These are phyloP conservation scores for Fusarium nygamai DNA, from an alignment of 2,329 filamentous ascomycete genomes.

Conservation along the genomic window DNA sequence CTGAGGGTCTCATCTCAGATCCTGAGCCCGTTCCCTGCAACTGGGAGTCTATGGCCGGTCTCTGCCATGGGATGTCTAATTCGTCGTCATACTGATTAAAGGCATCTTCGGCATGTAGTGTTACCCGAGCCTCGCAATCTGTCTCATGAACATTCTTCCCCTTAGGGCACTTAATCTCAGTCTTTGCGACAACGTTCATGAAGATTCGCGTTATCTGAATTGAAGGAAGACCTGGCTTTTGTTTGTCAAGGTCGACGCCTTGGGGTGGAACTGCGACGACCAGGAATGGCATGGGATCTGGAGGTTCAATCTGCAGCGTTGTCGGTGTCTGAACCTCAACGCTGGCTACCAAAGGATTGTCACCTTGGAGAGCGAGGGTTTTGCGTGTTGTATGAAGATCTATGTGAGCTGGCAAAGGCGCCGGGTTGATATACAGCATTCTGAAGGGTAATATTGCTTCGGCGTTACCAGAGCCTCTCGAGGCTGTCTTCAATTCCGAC, in stretches of 20 bases:
- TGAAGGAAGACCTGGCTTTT: background rate
- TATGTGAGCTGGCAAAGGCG: background rate
- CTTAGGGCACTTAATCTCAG: background rate
- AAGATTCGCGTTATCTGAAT: background rate
- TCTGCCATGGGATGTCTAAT: background rate
- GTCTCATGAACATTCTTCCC: background rate
- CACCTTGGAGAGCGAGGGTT: background rate
- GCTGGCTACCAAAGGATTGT: background rate
- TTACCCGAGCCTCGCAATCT: background rate
- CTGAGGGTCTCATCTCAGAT: background rate
- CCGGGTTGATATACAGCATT: background rate
- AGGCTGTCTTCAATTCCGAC: background rate
- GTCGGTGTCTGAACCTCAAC: background rate
- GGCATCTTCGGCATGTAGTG: background rate
- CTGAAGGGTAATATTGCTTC: background rate
- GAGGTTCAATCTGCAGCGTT: background rate
- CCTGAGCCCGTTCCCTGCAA: rapidly evolving
- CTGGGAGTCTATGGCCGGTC: rapidly evolving
- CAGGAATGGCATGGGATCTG: background rate
- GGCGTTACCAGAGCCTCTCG: background rate
- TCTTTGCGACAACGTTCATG: background rate
- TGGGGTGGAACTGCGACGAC: background rate
- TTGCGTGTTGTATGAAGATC: background rate
- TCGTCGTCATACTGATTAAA: background rate
- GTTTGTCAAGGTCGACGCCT: rapidly evolving